phyloP scores from a whole-genome alignment of 1,139 yeast genomes.

The Suhomyces kunorum region DNA sequence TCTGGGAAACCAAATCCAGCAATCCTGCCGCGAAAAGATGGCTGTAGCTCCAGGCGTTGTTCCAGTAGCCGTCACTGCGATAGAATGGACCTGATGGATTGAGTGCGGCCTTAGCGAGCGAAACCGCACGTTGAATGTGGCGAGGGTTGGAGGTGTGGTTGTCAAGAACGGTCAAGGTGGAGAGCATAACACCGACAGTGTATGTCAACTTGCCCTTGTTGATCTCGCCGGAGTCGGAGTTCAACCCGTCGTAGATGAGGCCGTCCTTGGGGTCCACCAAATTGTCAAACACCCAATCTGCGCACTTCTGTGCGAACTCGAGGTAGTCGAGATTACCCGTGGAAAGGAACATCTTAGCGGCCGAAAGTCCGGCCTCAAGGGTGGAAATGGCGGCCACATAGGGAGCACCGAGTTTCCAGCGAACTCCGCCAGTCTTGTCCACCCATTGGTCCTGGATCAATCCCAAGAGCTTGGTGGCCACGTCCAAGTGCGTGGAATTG shows the following conservation, averaged over 20 bases:
- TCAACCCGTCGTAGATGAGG: constrained; percentile 17
- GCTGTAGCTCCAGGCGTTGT: constrained; percentile 16
- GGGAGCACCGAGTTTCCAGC: constrained; percentile 16
- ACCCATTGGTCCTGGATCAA: constrained; percentile 16
- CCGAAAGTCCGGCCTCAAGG: constrained; percentile 19
- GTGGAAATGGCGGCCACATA: constrained; percentile 20
- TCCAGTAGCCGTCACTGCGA: constrained; percentile 17
- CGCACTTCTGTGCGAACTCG: constrained; percentile 14
- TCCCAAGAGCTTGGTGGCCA: constrained; percentile 13
- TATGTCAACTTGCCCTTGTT: constrained; percentile 20
- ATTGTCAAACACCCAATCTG: constrained; percentile 15
- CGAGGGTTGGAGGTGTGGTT: constrained; percentile 9
- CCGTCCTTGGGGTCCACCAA: constrained; percentile 16
- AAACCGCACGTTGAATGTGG: constrained; percentile 14
- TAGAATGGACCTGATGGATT: constrained; percentile 17
- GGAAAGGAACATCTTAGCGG: constrained; percentile 14
- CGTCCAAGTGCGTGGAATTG: constrained; percentile 10
- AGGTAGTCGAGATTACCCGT: constrained; percentile 11
- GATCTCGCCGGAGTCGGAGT: constrained; percentile 8
- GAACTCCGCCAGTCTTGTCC: constrained; percentile 15
- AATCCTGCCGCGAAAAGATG: constrained; percentile 19
- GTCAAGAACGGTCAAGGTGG: constrained; percentile 15
- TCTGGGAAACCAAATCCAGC: constrained; percentile 14
- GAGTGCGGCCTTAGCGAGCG: constrained; percentile 15
- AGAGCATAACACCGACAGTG: constrained; percentile 18